These are phyloP conservation scores for Trichoderma sp. DNA, from an alignment of 2,329 filamentous ascomycete species.

Conservation along the genomic window DNA sequence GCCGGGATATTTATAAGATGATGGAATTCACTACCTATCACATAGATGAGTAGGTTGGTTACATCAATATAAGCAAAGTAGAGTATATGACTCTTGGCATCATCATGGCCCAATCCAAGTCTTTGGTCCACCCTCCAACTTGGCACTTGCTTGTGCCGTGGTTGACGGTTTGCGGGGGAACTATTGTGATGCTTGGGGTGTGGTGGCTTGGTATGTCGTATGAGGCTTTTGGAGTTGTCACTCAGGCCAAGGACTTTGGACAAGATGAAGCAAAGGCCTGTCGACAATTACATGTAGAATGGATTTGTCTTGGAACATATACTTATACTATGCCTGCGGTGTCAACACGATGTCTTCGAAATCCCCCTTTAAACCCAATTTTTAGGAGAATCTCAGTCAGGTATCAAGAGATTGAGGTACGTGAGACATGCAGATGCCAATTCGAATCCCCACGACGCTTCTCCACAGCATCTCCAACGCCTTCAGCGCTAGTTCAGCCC, in stretches of 20 bases:
- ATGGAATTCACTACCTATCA: not conserved
- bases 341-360: too few relatives aligned
- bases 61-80: not conserved
- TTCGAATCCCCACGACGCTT: not conserved
- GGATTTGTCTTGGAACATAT: not conserved
- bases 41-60: not conserved
- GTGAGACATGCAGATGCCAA: not conserved
- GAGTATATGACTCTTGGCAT: not conserved
- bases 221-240: not conserved
- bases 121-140: not conserved
- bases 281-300: not conserved
- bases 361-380: too few relatives aligned
- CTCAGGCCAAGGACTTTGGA: not conserved
- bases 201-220: slow-evolving; percentile 7
- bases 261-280: not conserved
- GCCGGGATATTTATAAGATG: not conserved
- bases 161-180: not conserved
- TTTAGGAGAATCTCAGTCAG: not conserved
- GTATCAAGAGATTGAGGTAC: not conserved
- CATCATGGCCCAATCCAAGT: not conserved
- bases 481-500: not conserved
- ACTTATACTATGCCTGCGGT: too few relatives aligned
- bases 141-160: not conserved
- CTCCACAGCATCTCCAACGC: not conserved
- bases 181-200: not conserved